phyloP scores from a whole-genome alignment of 2,329 filamentous ascomycete species.

The Xylaria digitata region DNA sequence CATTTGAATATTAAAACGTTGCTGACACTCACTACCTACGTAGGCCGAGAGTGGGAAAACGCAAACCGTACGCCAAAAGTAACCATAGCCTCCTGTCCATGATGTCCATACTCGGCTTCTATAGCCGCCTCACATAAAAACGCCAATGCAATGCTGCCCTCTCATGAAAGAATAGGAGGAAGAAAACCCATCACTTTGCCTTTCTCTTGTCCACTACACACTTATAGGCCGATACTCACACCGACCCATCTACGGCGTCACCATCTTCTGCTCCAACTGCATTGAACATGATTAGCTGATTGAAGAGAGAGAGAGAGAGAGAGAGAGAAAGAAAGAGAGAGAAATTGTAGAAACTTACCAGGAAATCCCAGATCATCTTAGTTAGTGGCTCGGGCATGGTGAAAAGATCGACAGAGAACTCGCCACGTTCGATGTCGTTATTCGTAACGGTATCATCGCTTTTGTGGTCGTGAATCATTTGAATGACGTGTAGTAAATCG shows the following conservation, averaged over 20 bases:
- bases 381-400: conserved; percentile 91
- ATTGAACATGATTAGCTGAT: conserved; percentile 25
- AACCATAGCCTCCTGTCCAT: conserved; percentile 44
- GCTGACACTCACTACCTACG: conserved; percentile 24
- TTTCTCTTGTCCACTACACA: conserved; percentile 14
- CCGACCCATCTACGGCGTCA: conserved; percentile 34
- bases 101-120: conserved; percentile 38
- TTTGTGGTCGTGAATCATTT: conserved; percentile 99
- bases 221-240: conserved; percentile 1
- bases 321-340: not conserved
- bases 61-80: conserved; percentile 43
- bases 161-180: conserved; percentile 6
- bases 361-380: conserved; percentile 95
- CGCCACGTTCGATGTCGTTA: conserved; percentile 96
- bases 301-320: too few relatives aligned
- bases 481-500: conserved; percentile 91
- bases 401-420: conserved; percentile 98
- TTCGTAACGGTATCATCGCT: conserved; percentile 93
- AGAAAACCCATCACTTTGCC: conserved; percentile 9
- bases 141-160: conserved; percentile 48
- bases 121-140: conserved; percentile 39
- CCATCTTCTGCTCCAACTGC: conserved; percentile 48
- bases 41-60: conserved; percentile 37
- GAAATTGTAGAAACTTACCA: conserved; percentile 53
- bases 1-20: conserved; percentile 10